Evolutionary conservation across 1,284 basidiomycete species (phyloP), one percentile per base, ranked within the genome.

Genomic region (Fomitopsis pinicola): DNA sequence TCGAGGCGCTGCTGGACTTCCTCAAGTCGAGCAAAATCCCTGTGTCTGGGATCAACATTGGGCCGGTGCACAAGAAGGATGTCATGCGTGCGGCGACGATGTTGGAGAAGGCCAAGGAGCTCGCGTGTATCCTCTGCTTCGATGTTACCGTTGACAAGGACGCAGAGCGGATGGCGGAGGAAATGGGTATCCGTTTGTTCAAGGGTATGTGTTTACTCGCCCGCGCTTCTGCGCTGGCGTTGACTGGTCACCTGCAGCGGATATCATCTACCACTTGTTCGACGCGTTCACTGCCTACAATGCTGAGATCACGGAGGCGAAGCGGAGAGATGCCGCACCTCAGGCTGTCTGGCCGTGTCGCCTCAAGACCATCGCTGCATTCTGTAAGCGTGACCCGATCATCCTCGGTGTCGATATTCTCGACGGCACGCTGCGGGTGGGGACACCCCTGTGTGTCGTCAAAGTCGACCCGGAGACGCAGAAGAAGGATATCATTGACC

Each of bases 261-360:
- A 95, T 72, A 98, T 99, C 75, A 99, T 99, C 71, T 99, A 99
- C 77, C 97, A 99, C 75, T 79, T 99, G 61, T 98, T 99, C 75
- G 97, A 99, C 73, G 88, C 94, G 30, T 99, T 99, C 80, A 98
- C 89, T 55, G 92, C 89, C n/a, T 98, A 99, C 78, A 97, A 97
- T 75, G 83, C 85, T 63, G 92, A 96, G 77, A 95, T 99, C 60
- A 83, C 83, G 65, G 97, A 98, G 75, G 93, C 92, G n/a, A 96
- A 95, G 77, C 85, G 93, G 62, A 86, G 81, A 69, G 97, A 97
- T 73, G 95, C 96, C 1, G 94, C 96, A 1, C 94, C 94, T 15
- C 92, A 92, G 68, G 97, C 97, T 40, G 92, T 99, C 28, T 99
- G 97, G 96, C 97, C 97, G 0, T 97, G 95, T 75, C 85, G 94